Evolutionary conservation across 495 filamentous ascomycete genomes (phyloP).

Genomic region (Aspergillus steynii): DNA sequence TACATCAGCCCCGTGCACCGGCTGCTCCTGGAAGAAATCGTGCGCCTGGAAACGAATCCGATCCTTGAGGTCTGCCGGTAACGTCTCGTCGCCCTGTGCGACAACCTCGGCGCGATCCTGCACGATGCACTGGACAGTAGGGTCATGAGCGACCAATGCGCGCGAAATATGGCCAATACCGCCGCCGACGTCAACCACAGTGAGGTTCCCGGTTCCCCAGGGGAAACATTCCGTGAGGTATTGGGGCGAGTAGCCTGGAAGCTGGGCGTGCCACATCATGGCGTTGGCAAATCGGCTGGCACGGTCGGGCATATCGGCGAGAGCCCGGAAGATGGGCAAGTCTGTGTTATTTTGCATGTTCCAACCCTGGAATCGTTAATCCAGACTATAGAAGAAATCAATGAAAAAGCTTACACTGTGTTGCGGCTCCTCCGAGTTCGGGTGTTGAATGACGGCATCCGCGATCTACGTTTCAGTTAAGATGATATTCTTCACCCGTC

Average conservation of each 20-base stretch:
- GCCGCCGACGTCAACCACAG: constrained; percentile 58
- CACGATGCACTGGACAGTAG: constrained; percentile 48
- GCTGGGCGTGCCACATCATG: background rate
- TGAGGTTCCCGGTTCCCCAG: constrained; percentile 40
- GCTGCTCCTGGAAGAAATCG: constrained; percentile 58
- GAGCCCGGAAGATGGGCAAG: background rate
- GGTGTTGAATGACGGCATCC: too few species aligned
- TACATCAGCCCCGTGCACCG: constrained; percentile 52
- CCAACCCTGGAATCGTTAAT: background rate
- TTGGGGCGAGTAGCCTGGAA: constrained; percentile 42
- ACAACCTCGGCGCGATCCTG: constrained; percentile 54
- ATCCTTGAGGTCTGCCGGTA: constrained; percentile 35
- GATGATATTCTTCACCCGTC: background rate
- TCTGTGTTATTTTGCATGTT: background rate
- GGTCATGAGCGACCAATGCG: constrained; percentile 40
- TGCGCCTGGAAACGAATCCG: constrained; percentile 49
- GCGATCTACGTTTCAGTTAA: too few species aligned
- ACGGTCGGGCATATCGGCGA: background rate
- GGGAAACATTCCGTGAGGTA: constrained; percentile 48
- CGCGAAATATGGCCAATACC: constrained; percentile 53
- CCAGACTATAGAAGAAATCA: background rate
- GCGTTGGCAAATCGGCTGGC: background rate
- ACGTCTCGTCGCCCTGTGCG: constrained; percentile 38
- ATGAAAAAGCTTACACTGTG: background rate
- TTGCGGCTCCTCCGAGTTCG: too few species aligned